Conservation (phyloP, 2,329 filamentous ascomycete genomes). For the Colletotrichum salicis region DNA sequence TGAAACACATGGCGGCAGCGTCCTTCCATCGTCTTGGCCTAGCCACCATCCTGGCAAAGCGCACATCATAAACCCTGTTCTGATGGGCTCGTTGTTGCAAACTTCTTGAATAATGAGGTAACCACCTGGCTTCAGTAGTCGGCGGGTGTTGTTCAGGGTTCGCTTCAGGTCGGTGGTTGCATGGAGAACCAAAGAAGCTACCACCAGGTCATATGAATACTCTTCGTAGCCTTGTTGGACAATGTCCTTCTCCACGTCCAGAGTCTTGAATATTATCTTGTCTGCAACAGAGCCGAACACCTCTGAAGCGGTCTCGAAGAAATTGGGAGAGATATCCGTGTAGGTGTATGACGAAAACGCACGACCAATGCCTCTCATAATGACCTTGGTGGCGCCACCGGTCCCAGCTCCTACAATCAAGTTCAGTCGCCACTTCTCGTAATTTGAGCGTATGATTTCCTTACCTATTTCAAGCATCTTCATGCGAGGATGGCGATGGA, state of each 20-base stretch:
- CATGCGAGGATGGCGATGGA: conserved; percentile 29
- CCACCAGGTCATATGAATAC: conserved; percentile 42
- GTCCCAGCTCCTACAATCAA: no score
- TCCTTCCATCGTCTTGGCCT: no score
- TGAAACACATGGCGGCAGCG: no score
- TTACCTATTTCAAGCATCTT: conserved; percentile 48
- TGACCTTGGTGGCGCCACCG: conserved; percentile 42
- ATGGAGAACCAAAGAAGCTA: conserved; percentile 44
- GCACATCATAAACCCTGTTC: no score
- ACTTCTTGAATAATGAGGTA: conserved; percentile 36
- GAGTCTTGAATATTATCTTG: conserved; percentile 36
- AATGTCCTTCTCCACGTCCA: conserved; percentile 46
- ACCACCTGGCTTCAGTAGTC: conserved; percentile 46
- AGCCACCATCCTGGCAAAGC: no score
- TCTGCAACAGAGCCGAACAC: conserved; percentile 35
- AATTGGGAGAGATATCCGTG: conserved; percentile 39
- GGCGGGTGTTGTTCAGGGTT: conserved; percentile 38
- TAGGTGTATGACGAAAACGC: conserved; percentile 36
- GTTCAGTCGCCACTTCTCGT: no score
- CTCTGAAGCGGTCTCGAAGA: conserved; percentile 40
- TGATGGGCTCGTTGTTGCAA: background rate
- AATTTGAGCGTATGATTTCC: no score
- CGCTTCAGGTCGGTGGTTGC: conserved; percentile 39
- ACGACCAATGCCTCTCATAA: conserved; percentile 26
- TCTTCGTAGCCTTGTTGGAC: conserved; percentile 42